Base-by-base conservation (phyloP, 2,329 filamentous ascomycete genomes). In the Chaetomium olivaceum region DNA sequence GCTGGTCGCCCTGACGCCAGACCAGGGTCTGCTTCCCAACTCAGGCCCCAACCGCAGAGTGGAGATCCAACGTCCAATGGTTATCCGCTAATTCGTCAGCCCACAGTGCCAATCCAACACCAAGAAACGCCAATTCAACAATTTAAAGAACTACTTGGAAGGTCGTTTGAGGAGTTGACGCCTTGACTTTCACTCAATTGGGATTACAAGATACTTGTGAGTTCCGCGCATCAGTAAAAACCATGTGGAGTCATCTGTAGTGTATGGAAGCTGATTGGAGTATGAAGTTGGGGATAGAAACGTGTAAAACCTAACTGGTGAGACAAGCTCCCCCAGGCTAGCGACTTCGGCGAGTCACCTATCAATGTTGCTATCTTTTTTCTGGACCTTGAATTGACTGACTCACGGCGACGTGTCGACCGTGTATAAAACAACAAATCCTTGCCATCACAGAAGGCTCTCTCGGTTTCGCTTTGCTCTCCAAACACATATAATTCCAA, bases 341-440 rank as follows among this genome's bases (percentile, higher is more conserved):
- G 52, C 59, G 46, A 55, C 29, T 48, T 51, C 52, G 57, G 58
- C 39, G n/a, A 64, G 58, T 54, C 63, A 36, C 33, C 33, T 36
- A 58, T 66, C 65, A 64, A 58, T 60, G 62, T 67, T 57, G 52
- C 36, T 54, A 46, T 54, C 21, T 68, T 66, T 46, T 58, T 64
- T 57, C 43, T 46, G 29, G 29, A 31, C 21, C 59, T 59, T 55
- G 5, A 8, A 46, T 62, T 56, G 51, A 67, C 59, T 67, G 65
- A 67, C 61, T 67, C 65, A 67, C 65, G 55, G 29, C 29, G 11
- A 23, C 29, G 7, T 8, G 39, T 54, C 16, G 39, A 43, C 16
- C 16, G 39, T n/a, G 39, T 48, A 54, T 33, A 61, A 61, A 65
- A 61, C 39, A 61, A 39, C 54, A 27, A 59, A 31, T n/a, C 57